Conservation (phyloP, 1,284 basidiomycete species). For the Rhodofomes roseus region DNA sequence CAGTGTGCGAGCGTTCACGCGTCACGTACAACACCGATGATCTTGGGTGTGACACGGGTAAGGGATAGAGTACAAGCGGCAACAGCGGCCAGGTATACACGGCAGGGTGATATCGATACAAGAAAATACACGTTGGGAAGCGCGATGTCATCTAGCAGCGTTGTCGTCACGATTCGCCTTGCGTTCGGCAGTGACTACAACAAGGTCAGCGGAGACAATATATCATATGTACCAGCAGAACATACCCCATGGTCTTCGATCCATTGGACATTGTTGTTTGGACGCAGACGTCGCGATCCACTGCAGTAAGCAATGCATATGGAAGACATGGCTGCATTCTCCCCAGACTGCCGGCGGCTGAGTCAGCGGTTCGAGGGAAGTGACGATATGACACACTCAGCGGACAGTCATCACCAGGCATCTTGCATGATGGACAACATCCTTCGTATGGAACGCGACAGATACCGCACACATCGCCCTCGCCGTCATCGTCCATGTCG, state of each 20-base stretch:
- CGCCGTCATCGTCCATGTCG: conserved; percentile 31
- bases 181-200: conserved; percentile 34
- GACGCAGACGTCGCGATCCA: conserved; percentile 87
- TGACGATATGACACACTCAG: conserved; percentile 61
- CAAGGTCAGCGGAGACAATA: not conserved
- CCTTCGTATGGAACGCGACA: conserved; percentile 90
- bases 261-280: conserved; percentile 94
- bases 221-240: conserved; percentile 12
- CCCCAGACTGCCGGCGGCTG: conserved; percentile 75
- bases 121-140: not conserved
- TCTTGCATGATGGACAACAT: conserved; percentile 90
- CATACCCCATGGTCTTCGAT: conserved; percentile 87
- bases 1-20: no score
- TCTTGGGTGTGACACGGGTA: not conserved
- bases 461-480: conserved; percentile 88
- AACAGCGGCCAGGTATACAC: not conserved
- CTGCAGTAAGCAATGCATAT: conserved; percentile 93
- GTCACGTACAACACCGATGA: no score
- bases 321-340: conserved; percentile 91
- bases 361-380: not conserved
- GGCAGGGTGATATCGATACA: conserved; percentile 14
- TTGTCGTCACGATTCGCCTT: conserved; percentile 27
- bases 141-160: conserved; percentile 3
- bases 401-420: conserved; percentile 96
- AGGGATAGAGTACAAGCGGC: not conserved